Evolutionary conservation across 1,284 basidiomycete species (phyloP).

Genomic region (Marasmius tenuissimus): DNA sequence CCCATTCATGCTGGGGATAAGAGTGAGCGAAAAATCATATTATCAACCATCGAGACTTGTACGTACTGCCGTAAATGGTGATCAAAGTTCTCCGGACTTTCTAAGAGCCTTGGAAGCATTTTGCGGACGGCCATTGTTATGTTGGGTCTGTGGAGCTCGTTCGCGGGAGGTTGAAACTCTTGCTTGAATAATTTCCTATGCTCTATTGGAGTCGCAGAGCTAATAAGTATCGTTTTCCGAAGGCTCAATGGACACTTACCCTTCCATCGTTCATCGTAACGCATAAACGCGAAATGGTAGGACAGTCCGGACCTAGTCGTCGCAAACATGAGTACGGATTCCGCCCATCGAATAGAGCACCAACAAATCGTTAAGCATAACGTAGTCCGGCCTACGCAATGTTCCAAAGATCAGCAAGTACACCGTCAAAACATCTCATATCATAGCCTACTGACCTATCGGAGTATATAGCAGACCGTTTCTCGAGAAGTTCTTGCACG

Average conservation of each 20-base stretch:
- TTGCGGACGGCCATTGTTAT: neutral
- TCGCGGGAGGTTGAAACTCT: neutral
- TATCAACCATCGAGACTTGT: neutral
- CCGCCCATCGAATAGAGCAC: neutral
- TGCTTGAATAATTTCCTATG: neutral
- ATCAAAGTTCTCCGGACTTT: neutral
- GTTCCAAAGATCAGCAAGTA: neutral
- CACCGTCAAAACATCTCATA: neutral
- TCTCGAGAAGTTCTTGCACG: slow-evolving; percentile 9
- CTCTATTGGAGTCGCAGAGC: neutral
- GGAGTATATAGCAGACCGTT: slow-evolving; percentile 13
- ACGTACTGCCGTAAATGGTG: neutral
- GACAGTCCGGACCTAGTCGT: neutral
- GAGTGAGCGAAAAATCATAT: neutral
- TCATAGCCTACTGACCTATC: slow-evolving; percentile 3
- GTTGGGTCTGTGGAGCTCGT: neutral
- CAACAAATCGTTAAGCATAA: slow-evolving; percentile 11
- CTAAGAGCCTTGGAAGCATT: neutral
- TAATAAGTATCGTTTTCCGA: neutral
- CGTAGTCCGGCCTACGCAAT: slow-evolving; percentile 3
- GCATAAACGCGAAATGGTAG: slow-evolving; percentile 6
- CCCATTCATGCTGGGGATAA: neutral
- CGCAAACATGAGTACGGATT: neutral
- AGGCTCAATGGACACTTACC: neutral
- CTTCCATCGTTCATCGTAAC: slow-evolving; percentile 11